A percentile compares a stretch with the other conserved stretches of the same genome.
phyloP scores from a whole-genome alignment of 768 basidiomycete species.

The Mycena rebaudengoi region DNA sequence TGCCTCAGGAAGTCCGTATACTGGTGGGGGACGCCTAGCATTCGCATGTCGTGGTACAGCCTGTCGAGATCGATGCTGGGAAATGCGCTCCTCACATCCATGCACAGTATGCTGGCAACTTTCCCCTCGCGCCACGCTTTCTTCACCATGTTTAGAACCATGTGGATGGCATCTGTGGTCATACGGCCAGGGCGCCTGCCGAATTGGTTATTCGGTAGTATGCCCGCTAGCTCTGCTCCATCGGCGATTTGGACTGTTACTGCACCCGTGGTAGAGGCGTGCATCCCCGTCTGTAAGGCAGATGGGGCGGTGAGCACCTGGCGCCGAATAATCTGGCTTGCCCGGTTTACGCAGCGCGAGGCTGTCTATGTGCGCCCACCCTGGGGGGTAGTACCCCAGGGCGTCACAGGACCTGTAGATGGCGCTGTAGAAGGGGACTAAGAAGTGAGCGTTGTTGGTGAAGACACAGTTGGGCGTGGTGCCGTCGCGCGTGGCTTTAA shows the following conservation, averaged over 20 bases:
- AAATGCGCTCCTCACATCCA: conserved; percentile 54
- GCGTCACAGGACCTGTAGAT: conserved; percentile 40
- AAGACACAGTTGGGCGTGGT: conserved; percentile 42
- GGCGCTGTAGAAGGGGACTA: conserved; percentile 33
- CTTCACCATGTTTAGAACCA: conserved; percentile 43
- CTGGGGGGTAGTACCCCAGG: conserved; percentile 27
- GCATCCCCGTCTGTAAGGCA: conserved; percentile 38
- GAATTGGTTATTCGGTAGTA: conserved; percentile 47
- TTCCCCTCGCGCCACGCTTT: conserved; percentile 44
- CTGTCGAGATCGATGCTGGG: conserved; percentile 43
- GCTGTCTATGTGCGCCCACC: conserved; percentile 36
- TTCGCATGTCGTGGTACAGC: conserved; percentile 42
- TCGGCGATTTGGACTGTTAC: conserved; percentile 17
- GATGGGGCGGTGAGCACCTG: conserved; percentile 48
- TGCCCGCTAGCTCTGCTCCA: conserved; percentile 35
- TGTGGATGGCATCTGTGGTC: conserved; percentile 44
- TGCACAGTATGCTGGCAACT: conserved; percentile 46
- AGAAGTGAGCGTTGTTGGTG: conserved; percentile 26
- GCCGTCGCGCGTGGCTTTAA: conserved; percentile 42
- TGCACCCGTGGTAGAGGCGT: conserved; percentile 25
- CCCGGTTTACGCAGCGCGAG: conserved; percentile 46
- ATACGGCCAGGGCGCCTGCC: conserved; percentile 46
- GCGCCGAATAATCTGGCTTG: conserved; percentile 37
- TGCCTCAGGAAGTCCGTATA: conserved; percentile 22
- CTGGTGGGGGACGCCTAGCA: conserved; percentile 32